phyloP scores from a whole-genome alignment of 2,329 filamentous ascomycete species.

The Lecanicillium sp. region DNA sequence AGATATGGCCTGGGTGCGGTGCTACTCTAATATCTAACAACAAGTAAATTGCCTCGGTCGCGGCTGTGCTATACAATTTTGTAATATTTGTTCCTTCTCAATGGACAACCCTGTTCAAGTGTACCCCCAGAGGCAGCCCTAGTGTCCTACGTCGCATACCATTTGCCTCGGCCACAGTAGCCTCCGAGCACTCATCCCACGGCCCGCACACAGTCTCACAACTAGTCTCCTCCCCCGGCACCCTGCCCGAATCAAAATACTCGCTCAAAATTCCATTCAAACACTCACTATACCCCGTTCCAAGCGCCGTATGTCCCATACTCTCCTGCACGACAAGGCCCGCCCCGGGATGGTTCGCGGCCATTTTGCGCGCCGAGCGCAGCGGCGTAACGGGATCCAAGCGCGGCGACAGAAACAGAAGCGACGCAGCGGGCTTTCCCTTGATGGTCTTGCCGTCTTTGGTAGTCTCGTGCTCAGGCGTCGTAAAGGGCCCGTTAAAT shows the following conservation, averaged over 20 bases:
- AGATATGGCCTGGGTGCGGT: no score
- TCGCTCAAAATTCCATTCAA: conserved; percentile 9
- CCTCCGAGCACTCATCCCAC: not conserved
- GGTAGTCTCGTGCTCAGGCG: conserved; percentile 10
- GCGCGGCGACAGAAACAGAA: conserved; percentile 27
- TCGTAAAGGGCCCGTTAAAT: conserved; percentile 17
- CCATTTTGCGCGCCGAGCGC: conserved; percentile 21
- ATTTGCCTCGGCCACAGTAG: no score
- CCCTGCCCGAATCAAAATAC: conserved; percentile 13
- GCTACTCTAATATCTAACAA: no score
- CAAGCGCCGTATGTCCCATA: conserved; percentile 12
- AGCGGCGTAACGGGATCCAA: conserved; percentile 32
- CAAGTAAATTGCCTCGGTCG: no score
- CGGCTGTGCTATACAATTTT: no score
- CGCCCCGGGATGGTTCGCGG: conserved; percentile 13
- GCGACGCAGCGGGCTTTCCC: conserved; percentile 23
- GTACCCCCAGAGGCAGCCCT: no score
- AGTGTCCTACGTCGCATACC: no score
- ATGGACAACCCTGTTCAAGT: no score
- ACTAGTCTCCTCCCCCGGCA: conserved; percentile 11
- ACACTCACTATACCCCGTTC: conserved; percentile 7
- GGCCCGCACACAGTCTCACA: conserved; percentile 13
- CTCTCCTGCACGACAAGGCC: conserved; percentile 15
- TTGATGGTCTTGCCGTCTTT: conserved; percentile 1
- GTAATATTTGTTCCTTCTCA: no score